Evolutionary conservation across 2,329 filamentous ascomycete genomes (phyloP).

Genomic region (Aureobasidium sp.): DNA sequence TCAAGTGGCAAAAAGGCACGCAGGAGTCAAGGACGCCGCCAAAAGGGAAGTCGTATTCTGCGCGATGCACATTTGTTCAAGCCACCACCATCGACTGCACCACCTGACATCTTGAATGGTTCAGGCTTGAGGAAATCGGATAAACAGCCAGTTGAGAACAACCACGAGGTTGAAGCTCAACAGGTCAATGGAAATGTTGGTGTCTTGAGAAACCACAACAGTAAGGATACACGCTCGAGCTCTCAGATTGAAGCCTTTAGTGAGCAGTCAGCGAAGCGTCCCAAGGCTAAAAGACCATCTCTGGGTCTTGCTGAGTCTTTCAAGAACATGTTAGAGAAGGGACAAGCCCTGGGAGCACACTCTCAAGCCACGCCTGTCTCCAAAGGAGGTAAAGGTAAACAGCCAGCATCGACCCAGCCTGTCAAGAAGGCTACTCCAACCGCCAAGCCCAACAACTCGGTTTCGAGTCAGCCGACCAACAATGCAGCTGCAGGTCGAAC

Average conservation of each 20-base stretch:
- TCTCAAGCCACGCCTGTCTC: background rate
- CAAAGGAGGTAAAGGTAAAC: background rate
- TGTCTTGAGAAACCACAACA: too few species aligned
- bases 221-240: background rate
- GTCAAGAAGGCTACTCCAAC: background rate
- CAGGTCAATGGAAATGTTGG: background rate
- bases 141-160: background rate
- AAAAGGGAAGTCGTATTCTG: background rate
- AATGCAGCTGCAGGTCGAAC: background rate
- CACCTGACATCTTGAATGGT: background rate
- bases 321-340: constrained; percentile 1
- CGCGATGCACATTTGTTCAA: background rate
- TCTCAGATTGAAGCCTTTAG: background rate
- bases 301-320: background rate
- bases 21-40: background rate
- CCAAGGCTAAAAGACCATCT: background rate
- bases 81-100: constrained; percentile 1
- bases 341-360: background rate
- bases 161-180: background rate
- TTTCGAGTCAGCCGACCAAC: background rate
- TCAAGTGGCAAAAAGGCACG: background rate
- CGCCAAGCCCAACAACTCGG: background rate
- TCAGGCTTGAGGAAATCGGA: background rate
- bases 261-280: background rate
- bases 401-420: background rate